Evolutionary conservation across 75 land plant genomes (phyloP).

Genomic region (Picea sitchensis): DNA sequence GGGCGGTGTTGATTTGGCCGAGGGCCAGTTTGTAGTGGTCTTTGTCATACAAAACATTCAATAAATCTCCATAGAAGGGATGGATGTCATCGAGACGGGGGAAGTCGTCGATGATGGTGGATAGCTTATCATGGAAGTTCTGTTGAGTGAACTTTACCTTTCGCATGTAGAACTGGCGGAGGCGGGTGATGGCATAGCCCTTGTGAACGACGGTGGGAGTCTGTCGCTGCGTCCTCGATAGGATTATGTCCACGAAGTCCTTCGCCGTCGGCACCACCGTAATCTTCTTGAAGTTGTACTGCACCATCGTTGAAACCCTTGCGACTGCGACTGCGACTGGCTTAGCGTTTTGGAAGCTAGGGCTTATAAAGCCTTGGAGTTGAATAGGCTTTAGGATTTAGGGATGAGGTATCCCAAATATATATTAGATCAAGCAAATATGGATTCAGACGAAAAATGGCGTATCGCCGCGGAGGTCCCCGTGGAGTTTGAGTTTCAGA

Average conservation of each 20-base stretch:
- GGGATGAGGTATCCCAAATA: too few relatives aligned
- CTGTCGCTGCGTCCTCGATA: constrained; percentile 95
- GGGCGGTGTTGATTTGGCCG: constrained; percentile 88
- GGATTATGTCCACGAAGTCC: constrained; percentile 85
- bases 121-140: constrained; percentile 86
- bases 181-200: constrained; percentile 81
- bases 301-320: constrained; percentile 61
- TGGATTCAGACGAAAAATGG: too few relatives aligned
- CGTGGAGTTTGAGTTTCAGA: too few relatives aligned
- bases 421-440: too few relatives aligned
- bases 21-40: constrained; percentile 98
- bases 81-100: constrained; percentile 89
- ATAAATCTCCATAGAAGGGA: constrained; percentile 87
- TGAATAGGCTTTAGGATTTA: too few relatives aligned
- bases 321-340: background rate
- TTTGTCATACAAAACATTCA: constrained; percentile 86
- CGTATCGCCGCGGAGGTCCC: too few relatives aligned
- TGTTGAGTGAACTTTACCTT: constrained; percentile 87
- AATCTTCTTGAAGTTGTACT: constrained; percentile 87
- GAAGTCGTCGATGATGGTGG: constrained; percentile 84
- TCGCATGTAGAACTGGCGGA: constrained; percentile 95
- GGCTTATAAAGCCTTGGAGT: too few relatives aligned
- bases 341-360: too few relatives aligned
- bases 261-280: constrained; percentile 90
- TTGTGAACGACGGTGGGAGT: constrained; percentile 97